Base-by-base conservation (phyloP, 208 protist genomes). In the Leishmania arabica region DNA sequence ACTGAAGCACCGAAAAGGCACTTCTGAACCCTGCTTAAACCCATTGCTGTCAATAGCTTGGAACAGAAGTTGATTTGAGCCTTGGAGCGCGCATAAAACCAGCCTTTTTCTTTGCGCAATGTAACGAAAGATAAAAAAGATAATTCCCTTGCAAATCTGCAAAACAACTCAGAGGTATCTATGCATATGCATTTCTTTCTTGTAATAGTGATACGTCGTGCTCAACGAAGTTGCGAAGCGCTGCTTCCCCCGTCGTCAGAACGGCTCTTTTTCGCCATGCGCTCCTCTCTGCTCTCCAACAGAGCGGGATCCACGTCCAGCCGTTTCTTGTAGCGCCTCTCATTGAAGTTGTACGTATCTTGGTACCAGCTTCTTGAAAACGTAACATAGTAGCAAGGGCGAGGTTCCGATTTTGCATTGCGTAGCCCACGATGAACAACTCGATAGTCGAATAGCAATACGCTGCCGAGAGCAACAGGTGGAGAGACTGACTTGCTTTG, bases 381-480 rank as follows among this genome's bases (percentile, higher is more conserved):
- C 5, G 89, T 95, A 21, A 85, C 81, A 84, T 94, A 93, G 72
- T 90, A 91, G 80, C 88, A 93, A n/a, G 90, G 90, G 4, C 89
- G 87, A 21, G 80, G 73, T 37, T 83, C 80, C 0, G 83, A 77
- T 31, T 72, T 84, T 34, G 72, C 42, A 69, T 95, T 95, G 13
- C 79, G 74, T 3, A 92, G 72, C 17, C 89, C 90, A 42, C 90
- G 88, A 80, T 95, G 92, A 19, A 89, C 78, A 51, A 94, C 84
- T 37, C 92, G 84, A 62, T 94, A 95, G 65, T 95, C 90, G 75
- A 94, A 94, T 6, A 95, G 80, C 6, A 93, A 69, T 5, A 82
- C 89, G 21, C 79, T 75, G 0, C 90, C 92, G n/a, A 89, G 21
- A 60, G 81, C 70, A 49, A 93, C 83, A 7, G 65, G 75, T 56